phyloP scores from a whole-genome alignment of 2,329 filamentous ascomycete species.

The Fusarium ramigenum region DNA sequence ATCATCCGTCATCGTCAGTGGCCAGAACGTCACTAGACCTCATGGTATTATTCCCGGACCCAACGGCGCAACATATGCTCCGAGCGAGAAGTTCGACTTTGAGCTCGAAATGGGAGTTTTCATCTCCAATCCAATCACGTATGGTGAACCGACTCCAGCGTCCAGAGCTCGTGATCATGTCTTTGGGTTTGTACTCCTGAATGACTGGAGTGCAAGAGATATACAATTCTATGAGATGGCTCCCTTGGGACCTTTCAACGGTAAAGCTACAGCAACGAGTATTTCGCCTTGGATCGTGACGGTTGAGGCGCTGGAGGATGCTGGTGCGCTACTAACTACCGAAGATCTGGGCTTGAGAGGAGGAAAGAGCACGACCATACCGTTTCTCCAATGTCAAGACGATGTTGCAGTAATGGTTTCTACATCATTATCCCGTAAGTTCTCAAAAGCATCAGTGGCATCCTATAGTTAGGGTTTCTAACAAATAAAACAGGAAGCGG shows the following conservation, averaged over 20 bases:
- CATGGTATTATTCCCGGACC: background rate
- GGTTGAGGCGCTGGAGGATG: background rate
- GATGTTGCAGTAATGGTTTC: background rate
- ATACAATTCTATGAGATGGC: background rate
- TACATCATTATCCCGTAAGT: background rate
- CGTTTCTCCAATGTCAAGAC: background rate
- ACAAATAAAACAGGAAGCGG: background rate
- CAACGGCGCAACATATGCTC: background rate
- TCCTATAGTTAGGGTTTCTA: fast-evolving
- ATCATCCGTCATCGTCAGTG: background rate
- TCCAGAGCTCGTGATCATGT: background rate
- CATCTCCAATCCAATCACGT: background rate
- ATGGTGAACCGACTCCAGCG: background rate
- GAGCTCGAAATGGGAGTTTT: background rate
- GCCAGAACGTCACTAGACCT: background rate
- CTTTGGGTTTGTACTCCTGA: background rate
- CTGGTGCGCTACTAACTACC: background rate
- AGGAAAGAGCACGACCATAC: background rate
- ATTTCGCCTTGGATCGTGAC: background rate
- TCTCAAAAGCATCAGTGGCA: fast-evolving
- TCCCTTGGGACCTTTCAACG: background rate
- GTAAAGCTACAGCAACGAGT: background rate
- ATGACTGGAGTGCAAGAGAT: background rate
- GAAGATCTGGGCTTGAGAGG: background rate
- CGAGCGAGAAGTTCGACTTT: background rate